phyloP scores from a whole-genome alignment of 2,329 filamentous ascomycete species.

The Paradendryphiella salina region DNA sequence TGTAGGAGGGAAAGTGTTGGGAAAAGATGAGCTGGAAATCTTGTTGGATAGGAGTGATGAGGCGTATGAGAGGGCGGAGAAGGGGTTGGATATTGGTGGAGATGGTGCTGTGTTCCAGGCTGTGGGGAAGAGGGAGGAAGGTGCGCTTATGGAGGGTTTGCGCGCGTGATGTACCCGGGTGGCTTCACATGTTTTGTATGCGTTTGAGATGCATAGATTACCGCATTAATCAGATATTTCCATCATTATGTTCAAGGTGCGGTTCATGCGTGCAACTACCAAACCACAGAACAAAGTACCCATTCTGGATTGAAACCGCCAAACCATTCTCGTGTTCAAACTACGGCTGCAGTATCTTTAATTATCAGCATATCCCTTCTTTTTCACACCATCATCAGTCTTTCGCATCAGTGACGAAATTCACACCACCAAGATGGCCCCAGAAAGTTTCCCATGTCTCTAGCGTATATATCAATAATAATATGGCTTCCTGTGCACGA shows the following conservation, averaged over 20 bases:
- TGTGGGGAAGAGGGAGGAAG: conserved; percentile 73
- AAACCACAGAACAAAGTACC: too few relatives aligned
- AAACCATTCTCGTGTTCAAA: too few relatives aligned
- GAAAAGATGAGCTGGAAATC: conserved; percentile 73
- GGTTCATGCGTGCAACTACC: background rate
- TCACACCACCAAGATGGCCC: conserved; percentile 8
- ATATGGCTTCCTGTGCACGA: conserved; percentile 6
- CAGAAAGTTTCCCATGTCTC: conserved; percentile 10
- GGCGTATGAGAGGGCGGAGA: conserved; percentile 73
- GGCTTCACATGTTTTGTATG: background rate
- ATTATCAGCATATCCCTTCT: too few relatives aligned
- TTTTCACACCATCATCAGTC: background rate
- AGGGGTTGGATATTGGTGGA: conserved; percentile 72
- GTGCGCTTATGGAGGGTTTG: conserved; percentile 55
- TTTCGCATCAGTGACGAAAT: background rate
- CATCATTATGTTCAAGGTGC: background rate
- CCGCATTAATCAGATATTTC: too few relatives aligned
- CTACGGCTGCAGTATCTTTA: too few relatives aligned
- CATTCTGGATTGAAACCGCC: too few relatives aligned
- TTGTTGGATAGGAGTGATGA: conserved; percentile 75
- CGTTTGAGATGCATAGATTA: too few relatives aligned
- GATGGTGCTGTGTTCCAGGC: conserved; percentile 65
- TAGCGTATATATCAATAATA: conserved; percentile 29
- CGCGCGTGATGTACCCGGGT: conserved; percentile 34
- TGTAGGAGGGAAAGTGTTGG: conserved; percentile 68